A percentile compares a stretch with the other conserved stretches of the same genome.
Conservation (phyloP, 331 rosid species). For the Acacia concinna region DNA sequence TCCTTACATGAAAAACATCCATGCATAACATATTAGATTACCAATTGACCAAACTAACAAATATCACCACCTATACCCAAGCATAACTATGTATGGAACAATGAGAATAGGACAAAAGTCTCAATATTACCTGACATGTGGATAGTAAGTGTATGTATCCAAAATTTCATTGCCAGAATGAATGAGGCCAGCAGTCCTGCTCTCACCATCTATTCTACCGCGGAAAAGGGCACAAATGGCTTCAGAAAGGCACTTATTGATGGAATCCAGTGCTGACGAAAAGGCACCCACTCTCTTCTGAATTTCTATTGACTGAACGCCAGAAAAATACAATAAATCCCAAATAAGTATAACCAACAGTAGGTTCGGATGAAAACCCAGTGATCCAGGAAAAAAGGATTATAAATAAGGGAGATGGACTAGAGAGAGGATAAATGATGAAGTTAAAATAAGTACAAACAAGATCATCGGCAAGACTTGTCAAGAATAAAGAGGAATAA, state of each 20-base stretch:
- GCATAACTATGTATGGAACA: slow-evolving; percentile 1
- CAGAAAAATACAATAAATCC: background rate
- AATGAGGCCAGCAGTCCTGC: slow-evolving; percentile 79
- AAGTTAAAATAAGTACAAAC: background rate
- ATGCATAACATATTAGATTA: background rate
- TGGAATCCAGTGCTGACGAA: slow-evolving; percentile 89
- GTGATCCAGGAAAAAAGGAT: slow-evolving; percentile 2
- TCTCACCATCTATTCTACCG: slow-evolving; percentile 95
- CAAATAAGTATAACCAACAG: background rate
- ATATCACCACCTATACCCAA: slow-evolving; percentile 8
- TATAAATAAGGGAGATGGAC: background rate
- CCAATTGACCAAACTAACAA: background rate
- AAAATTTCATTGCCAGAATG: slow-evolving; percentile 94
- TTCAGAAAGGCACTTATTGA: slow-evolving; percentile 93
- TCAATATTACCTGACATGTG: slow-evolving; percentile 70
- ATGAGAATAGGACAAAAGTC: slow-evolving; percentile 18
- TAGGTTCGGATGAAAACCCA: background rate
- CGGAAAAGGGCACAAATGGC: slow-evolving; percentile 88
- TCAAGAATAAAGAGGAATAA: background rate
- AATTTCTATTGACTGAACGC: slow-evolving; percentile 80
- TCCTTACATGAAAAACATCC: background rate
- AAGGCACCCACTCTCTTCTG: slow-evolving; percentile 94
- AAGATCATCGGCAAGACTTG: slow-evolving; percentile 8
- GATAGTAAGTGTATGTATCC: slow-evolving; percentile 69
- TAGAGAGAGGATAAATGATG: slow-evolving; percentile 1